These are phyloP conservation scores for Jacaranda mimosifolia DNA, from an alignment of 257 asterid species.

Conservation along the genomic window DNA sequence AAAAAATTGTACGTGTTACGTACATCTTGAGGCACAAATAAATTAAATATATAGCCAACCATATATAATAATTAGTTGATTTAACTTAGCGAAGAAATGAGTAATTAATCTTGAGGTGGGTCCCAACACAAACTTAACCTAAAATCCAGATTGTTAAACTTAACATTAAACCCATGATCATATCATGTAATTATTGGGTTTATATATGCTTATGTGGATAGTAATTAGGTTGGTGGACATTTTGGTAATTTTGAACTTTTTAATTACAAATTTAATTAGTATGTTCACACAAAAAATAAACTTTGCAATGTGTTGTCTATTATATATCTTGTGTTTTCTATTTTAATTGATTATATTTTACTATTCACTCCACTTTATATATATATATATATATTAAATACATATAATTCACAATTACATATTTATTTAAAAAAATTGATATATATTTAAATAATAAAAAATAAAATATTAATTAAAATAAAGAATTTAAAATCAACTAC, in stretches of 20 bases:
- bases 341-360: too few species aligned
- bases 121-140: not conserved
- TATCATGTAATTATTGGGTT: not conserved
- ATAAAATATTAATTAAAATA: too few species aligned
- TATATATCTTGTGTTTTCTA: too few species aligned
- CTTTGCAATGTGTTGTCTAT: too few species aligned
- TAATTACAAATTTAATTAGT: too few species aligned
- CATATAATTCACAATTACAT: too few species aligned
- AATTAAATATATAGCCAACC: not conserved
- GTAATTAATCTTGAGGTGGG: not conserved
- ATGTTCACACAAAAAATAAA: too few species aligned
- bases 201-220: not conserved
- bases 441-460: too few species aligned
- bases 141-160: not conserved
- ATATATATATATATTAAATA: too few species aligned
- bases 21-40: constrained; percentile 12
- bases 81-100: not conserved
- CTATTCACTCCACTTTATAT: too few species aligned
- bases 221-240: not conserved
- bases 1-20: not conserved
- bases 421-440: too few species aligned
- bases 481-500: too few species aligned
- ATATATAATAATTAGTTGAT: not conserved
- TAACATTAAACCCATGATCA: not conserved
- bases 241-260: not conserved